phyloP scores from a whole-genome alignment of 495 filamentous ascomycete genomes.

The Rhypophila decipiens region DNA sequence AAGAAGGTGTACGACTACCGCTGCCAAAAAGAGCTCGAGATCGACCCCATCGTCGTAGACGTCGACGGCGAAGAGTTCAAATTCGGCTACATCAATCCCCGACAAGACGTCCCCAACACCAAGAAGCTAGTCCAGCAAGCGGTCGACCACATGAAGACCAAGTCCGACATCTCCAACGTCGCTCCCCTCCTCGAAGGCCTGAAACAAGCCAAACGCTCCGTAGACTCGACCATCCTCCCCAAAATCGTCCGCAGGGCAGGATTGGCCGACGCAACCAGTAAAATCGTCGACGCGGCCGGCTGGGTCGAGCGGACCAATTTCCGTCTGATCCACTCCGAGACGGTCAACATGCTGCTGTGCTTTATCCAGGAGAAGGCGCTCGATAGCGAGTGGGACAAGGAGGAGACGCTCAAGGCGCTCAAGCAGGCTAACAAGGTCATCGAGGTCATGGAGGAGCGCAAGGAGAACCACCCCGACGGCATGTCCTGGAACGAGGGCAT shows the following conservation, averaged over 20 bases:
- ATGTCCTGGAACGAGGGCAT: not conserved
- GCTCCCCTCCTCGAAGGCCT: constrained; percentile 52
- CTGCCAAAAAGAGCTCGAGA: constrained; percentile 44
- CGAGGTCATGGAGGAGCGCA: constrained; percentile 43
- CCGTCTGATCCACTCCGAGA: constrained; percentile 31
- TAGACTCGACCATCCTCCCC: constrained; percentile 24
- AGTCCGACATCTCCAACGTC: constrained; percentile 57
- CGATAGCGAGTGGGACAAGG: constrained; percentile 32
- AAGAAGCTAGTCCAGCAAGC: constrained; percentile 30
- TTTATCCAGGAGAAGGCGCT: constrained; percentile 44
- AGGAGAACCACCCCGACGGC: constrained; percentile 26
- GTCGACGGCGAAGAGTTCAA: constrained; percentile 52
- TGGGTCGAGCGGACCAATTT: constrained; percentile 44
- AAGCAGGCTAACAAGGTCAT: constrained; percentile 43
- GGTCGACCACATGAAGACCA: constrained; percentile 45
- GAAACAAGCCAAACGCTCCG: constrained; percentile 29
- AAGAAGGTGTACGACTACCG: constrained; percentile 47
- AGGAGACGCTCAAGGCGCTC: constrained; percentile 29
- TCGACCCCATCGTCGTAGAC: constrained; percentile 55
- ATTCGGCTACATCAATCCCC: constrained; percentile 42
- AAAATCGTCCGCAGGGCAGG: constrained; percentile 39
- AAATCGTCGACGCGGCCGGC: constrained; percentile 50
- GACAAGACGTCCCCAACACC: constrained; percentile 27
- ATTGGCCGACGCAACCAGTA: constrained; percentile 30
- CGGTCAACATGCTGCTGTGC: constrained; percentile 44